Evolutionary conservation across 2,329 filamentous ascomycete species (phyloP), one percentile per base, ranked within the genome.

Genomic region (Chaetomiaceae sp.): DNA sequence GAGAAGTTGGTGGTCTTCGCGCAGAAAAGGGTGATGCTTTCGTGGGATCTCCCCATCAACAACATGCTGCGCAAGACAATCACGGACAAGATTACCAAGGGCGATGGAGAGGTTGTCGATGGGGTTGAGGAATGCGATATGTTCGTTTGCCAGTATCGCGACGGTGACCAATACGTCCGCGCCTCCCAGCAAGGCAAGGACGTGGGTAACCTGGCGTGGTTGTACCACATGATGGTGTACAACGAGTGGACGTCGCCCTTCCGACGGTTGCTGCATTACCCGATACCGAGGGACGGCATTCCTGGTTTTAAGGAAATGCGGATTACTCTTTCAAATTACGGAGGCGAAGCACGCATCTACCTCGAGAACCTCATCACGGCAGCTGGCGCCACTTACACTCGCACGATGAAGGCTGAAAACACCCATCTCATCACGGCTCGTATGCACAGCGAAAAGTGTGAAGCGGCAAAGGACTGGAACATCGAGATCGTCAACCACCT

Each of bases 311-410:
- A 86, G 54, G 75, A 79, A 7, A 76, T 87, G 67, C 82, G 79
- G 47, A 94, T 99, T 64, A 96, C 90, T 53, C 78, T 99, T 5
- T 97, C 94, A 5, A 99, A 97, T 69, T 99, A 99, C 66, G 90
- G 90, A 41, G 94, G 94, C 29, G 94, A 99, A 69, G 90, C 94
- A 14, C 84, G 94, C 42, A 84, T 90, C 48, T 99, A 97, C 64
- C 78, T 99, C 4, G 91, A 97, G 69, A 97, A 96, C 61, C 78
- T 99, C 33, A 87, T 96, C 62, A 83, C 77, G 55, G 90, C 90
- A 21, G 79, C 86, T 14, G 94, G 94, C 14, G 92, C 89, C 8
- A 85, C 87, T 57, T 97, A 90, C 66, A 99, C 94, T 27, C 95
- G 95, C 72, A 95, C 90, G 0, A 88, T 99, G 83, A 95, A 90